Evolutionary conservation across 345 rosid species (phyloP).

Genomic region (Microcos paniculata): DNA sequence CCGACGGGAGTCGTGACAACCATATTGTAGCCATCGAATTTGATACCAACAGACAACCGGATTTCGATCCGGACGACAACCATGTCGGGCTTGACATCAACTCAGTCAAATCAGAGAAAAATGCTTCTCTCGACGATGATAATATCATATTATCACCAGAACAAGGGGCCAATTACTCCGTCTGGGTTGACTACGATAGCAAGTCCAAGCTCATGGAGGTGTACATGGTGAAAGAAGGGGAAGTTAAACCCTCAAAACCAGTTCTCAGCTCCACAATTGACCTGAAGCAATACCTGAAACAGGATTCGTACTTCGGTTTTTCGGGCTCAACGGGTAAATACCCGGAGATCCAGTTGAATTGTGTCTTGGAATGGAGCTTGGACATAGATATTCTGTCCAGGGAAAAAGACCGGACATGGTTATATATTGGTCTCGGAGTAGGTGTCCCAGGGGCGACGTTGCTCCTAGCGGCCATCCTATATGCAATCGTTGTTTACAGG

Average conservation of each 20-base stretch:
- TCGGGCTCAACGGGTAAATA: conserved; percentile 47
- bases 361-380: conserved; percentile 41
- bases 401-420: conserved; percentile 3
- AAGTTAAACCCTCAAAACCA: conserved; percentile 6
- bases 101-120: conserved; percentile 26
- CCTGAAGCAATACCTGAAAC: conserved; percentile 26
- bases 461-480: neutral
- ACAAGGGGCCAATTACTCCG: conserved; percentile 1
- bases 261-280: conserved; percentile 30
- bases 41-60: conserved; percentile 41
- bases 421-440: conserved; percentile 21
- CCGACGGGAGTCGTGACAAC: conserved; percentile 26
- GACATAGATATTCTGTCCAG: conserved; percentile 18
- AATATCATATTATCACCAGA: conserved; percentile 27
- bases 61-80: conserved; percentile 45
- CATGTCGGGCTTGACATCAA: conserved; percentile 54
- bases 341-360: conserved; percentile 36
- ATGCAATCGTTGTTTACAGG: neutral
- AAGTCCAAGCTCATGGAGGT: conserved; percentile 24
- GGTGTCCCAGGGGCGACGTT: conserved; percentile 15
- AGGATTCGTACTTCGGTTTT: conserved; percentile 46
- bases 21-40: conserved; percentile 47
- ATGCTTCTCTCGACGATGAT: conserved; percentile 23
- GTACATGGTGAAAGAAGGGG: conserved; percentile 26
- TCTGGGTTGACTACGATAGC: conserved; percentile 47